These are phyloP conservation scores for Penicillium sp. DNA, from an alignment of 2,329 filamentous ascomycete species.

Conservation along the genomic window DNA sequence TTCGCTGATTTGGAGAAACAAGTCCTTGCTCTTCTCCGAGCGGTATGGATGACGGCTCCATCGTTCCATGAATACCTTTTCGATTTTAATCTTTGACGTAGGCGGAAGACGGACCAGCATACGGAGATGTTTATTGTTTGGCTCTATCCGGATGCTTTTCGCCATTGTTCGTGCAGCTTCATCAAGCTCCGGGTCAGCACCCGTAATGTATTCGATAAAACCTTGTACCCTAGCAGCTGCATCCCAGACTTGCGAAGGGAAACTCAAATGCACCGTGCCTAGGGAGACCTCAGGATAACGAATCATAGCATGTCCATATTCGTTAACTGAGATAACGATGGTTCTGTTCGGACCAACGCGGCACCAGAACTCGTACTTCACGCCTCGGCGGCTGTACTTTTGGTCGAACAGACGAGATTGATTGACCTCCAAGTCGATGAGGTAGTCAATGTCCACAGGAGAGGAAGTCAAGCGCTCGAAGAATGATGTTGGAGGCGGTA, in stretches of 20 bases:
- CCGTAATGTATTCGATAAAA: slow-evolving; percentile 22
- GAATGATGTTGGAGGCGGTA: slow-evolving; percentile 35
- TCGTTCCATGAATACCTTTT: slow-evolving; percentile 38
- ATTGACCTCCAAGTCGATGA: slow-evolving; percentile 35
- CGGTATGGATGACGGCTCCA: slow-evolving; percentile 34
- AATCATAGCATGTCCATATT: slow-evolving; percentile 32
- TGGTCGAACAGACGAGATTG: slow-evolving; percentile 30
- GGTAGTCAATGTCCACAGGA: slow-evolving; percentile 42
- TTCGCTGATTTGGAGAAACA: slow-evolving; percentile 41
- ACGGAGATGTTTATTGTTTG: slow-evolving; percentile 25
- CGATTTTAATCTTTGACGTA: slow-evolving; percentile 23
- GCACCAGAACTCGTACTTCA: slow-evolving; percentile 45
- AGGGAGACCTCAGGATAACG: slow-evolving; percentile 28
- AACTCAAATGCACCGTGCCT: slow-evolving; percentile 42
- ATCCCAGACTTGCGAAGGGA: slow-evolving; percentile 44
- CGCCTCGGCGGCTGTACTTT: slow-evolving; percentile 20
- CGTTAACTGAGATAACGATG: slow-evolving; percentile 37
- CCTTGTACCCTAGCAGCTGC: slow-evolving; percentile 36
- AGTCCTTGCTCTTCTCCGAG: slow-evolving; percentile 21
- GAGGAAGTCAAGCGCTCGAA: slow-evolving; percentile 40
- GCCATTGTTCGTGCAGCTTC: slow-evolving; percentile 34
- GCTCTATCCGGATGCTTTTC: slow-evolving; percentile 36
- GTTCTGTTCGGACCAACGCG: slow-evolving; percentile 29
- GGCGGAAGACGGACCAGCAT: slow-evolving; percentile 32
- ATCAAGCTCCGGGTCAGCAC: slow-evolving; percentile 27